Evolutionary conservation across 1,284 basidiomycete species (phyloP).

Genomic region (Neonothopanus nambi): DNA sequence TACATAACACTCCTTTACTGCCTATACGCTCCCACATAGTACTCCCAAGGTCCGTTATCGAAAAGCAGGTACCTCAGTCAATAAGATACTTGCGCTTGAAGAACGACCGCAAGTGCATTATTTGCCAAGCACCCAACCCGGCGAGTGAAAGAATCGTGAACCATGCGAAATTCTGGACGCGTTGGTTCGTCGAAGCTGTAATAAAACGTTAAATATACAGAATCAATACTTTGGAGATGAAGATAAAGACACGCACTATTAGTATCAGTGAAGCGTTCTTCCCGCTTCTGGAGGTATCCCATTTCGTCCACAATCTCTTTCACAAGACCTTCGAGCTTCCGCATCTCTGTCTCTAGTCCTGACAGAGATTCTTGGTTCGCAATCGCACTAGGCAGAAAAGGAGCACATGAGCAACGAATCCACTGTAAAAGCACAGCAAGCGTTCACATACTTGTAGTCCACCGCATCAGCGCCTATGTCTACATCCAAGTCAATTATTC

Average conservation of each 20-base stretch:
- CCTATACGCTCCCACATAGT: background rate
- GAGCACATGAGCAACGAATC: background rate
- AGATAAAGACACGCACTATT: slow-evolving; percentile 67
- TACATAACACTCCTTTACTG: background rate
- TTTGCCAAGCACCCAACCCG: slow-evolving; percentile 91
- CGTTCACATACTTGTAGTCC: slow-evolving; percentile 86
- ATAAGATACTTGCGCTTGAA: slow-evolving; percentile 98
- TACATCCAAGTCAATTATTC: slow-evolving; percentile 89
- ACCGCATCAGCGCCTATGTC: slow-evolving; percentile 98
- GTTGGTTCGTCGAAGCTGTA: slow-evolving; percentile 86
- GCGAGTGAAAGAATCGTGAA: slow-evolving; percentile 82
- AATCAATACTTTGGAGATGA: too few species aligned
- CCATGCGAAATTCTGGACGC: slow-evolving; percentile 93
- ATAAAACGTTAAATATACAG: background rate
- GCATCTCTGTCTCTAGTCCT: slow-evolving; percentile 96
- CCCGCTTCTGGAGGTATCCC: slow-evolving; percentile 87
- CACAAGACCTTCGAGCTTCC: slow-evolving; percentile 92
- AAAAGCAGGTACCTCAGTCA: slow-evolving; percentile 41
- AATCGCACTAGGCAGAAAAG: slow-evolving; percentile 73
- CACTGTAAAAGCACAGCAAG: background rate
- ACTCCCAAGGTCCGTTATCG: too few species aligned
- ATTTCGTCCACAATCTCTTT: slow-evolving; percentile 96
- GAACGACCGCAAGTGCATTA: slow-evolving; percentile 89
- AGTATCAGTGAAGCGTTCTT: slow-evolving; percentile 88
- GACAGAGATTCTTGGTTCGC: slow-evolving; percentile 98